Evolutionary conservation across 2,329 filamentous ascomycete species (phyloP).

Genomic region (Sporothrix brunneoviolacea): DNA sequence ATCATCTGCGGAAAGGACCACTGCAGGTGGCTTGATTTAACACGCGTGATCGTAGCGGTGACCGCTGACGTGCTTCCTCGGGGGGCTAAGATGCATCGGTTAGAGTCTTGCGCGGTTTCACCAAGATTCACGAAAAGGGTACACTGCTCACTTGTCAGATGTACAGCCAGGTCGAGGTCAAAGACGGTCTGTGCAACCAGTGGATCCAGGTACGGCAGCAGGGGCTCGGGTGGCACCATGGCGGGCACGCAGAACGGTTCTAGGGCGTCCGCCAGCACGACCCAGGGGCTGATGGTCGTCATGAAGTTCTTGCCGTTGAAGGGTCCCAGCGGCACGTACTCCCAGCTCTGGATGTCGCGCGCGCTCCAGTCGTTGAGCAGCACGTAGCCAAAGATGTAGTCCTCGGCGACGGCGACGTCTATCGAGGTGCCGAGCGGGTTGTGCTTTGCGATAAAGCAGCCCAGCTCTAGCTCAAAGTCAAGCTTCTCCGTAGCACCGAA

Average conservation of each 20-base stretch:
- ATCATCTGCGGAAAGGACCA: conserved; percentile 84
- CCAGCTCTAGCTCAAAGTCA: conserved; percentile 76
- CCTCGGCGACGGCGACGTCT: conserved; percentile 55
- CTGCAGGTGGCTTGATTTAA: conserved; percentile 55
- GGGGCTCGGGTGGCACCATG: conserved; percentile 27
- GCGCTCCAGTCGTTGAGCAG: conserved; percentile 86
- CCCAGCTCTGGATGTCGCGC: conserved; percentile 75
- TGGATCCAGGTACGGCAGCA: conserved; percentile 50
- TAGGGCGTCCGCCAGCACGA: conserved; percentile 69
- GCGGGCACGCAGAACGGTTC: conserved; percentile 43
- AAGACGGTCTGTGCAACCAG: conserved; percentile 43
- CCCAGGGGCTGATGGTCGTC: conserved; percentile 71
- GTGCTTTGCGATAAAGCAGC: conserved; percentile 61
- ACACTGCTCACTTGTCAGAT: background rate
- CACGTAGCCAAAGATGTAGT: conserved; percentile 71
- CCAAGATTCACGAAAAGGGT: too few relatives aligned
- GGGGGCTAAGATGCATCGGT: too few relatives aligned
- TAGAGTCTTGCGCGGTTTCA: too few relatives aligned
- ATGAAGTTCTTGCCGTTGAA: conserved; percentile 83
- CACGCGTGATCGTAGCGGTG: conserved; percentile 42
- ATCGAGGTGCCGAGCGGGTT: conserved; percentile 62
- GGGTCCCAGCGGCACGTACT: conserved; percentile 74
- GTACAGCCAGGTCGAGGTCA: conserved; percentile 12
- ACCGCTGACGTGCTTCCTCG: conserved; percentile 35
- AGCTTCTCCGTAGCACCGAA: too few relatives aligned